phyloP scores from a whole-genome alignment of 2,329 filamentous ascomycete genomes.

The Pseudogymnoascus sp. region DNA sequence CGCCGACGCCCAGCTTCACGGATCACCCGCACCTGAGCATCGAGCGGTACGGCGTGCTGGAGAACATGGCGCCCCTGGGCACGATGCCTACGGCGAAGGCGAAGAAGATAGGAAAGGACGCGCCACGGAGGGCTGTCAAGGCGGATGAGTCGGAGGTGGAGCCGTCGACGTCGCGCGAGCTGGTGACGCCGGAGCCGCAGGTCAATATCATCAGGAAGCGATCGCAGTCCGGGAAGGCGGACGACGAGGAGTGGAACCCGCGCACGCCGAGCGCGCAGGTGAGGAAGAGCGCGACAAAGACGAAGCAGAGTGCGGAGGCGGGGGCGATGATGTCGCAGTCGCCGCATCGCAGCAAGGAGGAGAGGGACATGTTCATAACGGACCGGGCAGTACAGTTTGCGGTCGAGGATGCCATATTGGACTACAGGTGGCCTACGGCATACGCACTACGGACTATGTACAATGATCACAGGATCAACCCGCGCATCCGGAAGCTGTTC shows the following conservation, averaged over 20 bases:
- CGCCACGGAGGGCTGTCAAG: neutral
- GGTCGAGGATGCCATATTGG: conserved; percentile 49
- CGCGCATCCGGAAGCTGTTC: conserved; percentile 47
- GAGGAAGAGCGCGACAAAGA: conserved; percentile 6
- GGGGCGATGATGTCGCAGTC: conserved; percentile 1
- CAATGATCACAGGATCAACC: conserved; percentile 46
- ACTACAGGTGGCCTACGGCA: conserved; percentile 52
- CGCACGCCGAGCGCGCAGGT: neutral
- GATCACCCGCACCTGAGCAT: conserved; percentile 54
- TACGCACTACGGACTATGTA: conserved; percentile 53
- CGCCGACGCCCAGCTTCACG: conserved; percentile 61
- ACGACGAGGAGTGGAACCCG: neutral
- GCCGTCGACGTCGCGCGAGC: neutral
- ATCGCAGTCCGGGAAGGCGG: conserved; percentile 2
- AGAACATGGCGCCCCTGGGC: conserved; percentile 77
- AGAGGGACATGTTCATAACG: conserved; percentile 25
- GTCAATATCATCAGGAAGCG: neutral
- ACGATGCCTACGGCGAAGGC: conserved; percentile 56
- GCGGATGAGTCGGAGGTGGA: conserved; percentile 1
- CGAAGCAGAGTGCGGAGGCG: neutral
- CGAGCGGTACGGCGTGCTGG: conserved; percentile 65
- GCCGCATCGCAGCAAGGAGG: conserved; percentile 12
- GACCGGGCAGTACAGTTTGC: conserved; percentile 48
- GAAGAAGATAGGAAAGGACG: conserved; percentile 35
- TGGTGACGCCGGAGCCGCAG: neutral